These are phyloP conservation scores for Backusella morwellensis DNA, from an alignment of 192 early-diverging fungal genomes.

Conservation along the genomic window DNA sequence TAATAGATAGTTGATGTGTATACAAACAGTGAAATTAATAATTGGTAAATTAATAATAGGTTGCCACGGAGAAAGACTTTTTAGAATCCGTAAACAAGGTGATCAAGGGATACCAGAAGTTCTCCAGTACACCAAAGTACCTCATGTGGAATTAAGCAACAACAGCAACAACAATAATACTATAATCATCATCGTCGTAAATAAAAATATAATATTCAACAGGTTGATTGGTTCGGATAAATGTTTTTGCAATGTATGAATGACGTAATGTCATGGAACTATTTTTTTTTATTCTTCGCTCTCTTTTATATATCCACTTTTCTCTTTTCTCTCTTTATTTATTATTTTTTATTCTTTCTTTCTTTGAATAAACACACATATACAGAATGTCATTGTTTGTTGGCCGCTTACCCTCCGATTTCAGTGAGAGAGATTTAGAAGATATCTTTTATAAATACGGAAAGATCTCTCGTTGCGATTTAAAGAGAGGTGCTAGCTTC, in stretches of 20 bases:
- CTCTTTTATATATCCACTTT: neutral
- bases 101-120: slow-evolving; percentile 98
- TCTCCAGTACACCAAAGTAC: slow-evolving; percentile 87
- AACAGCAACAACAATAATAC: neutral
- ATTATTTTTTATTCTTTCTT: neutral
- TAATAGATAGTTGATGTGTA: neutral
- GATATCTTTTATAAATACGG: slow-evolving; percentile 52
- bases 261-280: neutral
- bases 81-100: slow-evolving; percentile 99
- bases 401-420: slow-evolving; percentile 14
- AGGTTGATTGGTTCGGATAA: neutral
- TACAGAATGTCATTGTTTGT: slow-evolving; percentile 24
- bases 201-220: neutral
- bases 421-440: slow-evolving; percentile 39
- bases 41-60: slow-evolving; percentile 22
- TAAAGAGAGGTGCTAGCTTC: slow-evolving; percentile 21
- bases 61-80: slow-evolving; percentile 99
- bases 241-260: neutral
- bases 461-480: slow-evolving; percentile 36
- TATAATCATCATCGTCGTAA: neutral
- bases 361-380: neutral
- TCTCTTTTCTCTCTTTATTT: neutral
- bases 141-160: slow-evolving; percentile 18
- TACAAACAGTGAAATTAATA: no score
- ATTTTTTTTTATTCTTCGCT: no score